Evolutionary conservation across 495 filamentous ascomycete genomes (phyloP).

Genomic region (Platismatia glauca): DNA sequence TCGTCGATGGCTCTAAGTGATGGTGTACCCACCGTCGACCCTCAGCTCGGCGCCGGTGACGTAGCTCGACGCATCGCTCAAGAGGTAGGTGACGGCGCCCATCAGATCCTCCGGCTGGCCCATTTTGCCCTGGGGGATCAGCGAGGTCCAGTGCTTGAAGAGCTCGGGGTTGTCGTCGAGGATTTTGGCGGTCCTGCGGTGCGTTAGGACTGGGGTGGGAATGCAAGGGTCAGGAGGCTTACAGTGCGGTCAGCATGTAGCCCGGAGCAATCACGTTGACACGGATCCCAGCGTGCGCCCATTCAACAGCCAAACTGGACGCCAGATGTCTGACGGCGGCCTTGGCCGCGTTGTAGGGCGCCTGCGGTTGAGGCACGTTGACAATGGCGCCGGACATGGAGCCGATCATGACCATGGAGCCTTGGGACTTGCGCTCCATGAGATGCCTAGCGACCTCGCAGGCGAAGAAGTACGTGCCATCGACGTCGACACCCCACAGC

Average conservation of each 20-base stretch:
- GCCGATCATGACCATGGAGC: conserved; percentile 89
- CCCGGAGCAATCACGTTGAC: conserved; percentile 89
- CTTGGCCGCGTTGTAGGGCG: conserved; percentile 85
- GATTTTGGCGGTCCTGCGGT: conserved; percentile 77
- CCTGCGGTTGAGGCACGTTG: conserved; percentile 90
- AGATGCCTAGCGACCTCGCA: conserved; percentile 78
- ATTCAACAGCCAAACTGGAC: conserved; percentile 75
- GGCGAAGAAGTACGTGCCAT: conserved; percentile 88
- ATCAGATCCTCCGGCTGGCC: conserved; percentile 85
- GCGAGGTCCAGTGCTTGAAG: conserved; percentile 75
- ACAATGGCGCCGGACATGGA: conserved; percentile 91
- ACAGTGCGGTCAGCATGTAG: conserved; percentile 92
- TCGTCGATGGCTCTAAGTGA: conserved; percentile 45
- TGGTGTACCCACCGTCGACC: conserved; percentile 86
- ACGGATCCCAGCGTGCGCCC: conserved; percentile 73
- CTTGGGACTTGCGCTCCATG: conserved; percentile 67
- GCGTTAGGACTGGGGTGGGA: conserved; percentile 7
- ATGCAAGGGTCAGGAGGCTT: conserved; percentile 27
- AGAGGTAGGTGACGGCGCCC: conserved; percentile 84
- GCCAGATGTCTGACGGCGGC: conserved; percentile 80
- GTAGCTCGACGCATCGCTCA: conserved; percentile 76
- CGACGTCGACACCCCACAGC: conserved; percentile 88
- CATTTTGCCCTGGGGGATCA: conserved; percentile 89
- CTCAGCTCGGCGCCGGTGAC: conserved; percentile 85
- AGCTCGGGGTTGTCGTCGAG: conserved; percentile 86